Evolutionary conservation across 192 early-diverging fungal genomes (phyloP), one percentile per base, ranked within the genome.

Genomic region (Phlyctochytrium planicorne): DNA sequence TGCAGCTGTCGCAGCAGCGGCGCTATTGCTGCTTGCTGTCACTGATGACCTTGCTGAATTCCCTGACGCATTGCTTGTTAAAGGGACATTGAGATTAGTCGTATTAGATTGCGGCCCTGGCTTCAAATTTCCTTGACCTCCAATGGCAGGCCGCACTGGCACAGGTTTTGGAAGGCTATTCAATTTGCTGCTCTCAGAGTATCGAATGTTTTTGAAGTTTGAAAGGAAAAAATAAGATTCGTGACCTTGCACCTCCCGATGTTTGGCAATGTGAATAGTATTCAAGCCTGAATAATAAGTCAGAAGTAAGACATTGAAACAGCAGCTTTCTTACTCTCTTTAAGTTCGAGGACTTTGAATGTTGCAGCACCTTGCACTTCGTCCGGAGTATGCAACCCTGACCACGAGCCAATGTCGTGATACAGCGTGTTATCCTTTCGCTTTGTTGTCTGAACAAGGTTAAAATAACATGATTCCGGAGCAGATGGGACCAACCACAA

Each of bases 221-320:
- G 40, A 47, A 47, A 47, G 40, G 40, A 47, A 47, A 20, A 47
- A 47, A 20, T 47, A 47, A 47, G 40, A 47, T 47, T 47, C 40
- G 40, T 20, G 20, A 14, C 40, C 40, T 20, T 47, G 10, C 40
- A 47, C 20, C 20, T 47, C 40, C 10, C 40, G 40, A 47, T 47
- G 40, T 6, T 14, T 47, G 6, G 40, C 40, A 20, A 47, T 20
- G 20, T 20, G 20, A 14, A 20, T 6, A 6, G 40, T 47, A 20
- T 47, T 47, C 6, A 47, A 20, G 20, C 40, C 40, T 47, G 40
- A 47, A 47, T 6, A 47, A 20, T 14, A 20, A 47, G 40, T 47
- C 40, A 47, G n/a, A n/a, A n/a, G n/a, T n/a, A n/a, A n/a, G n/a
- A n/a, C n/a, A n/a, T n/a, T n/a, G n/a, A n/a, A n/a, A n/a, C n/a